Evolutionary conservation across 2,329 filamentous ascomycete species (phyloP).

Genomic region (Fusarium armeniacum): DNA sequence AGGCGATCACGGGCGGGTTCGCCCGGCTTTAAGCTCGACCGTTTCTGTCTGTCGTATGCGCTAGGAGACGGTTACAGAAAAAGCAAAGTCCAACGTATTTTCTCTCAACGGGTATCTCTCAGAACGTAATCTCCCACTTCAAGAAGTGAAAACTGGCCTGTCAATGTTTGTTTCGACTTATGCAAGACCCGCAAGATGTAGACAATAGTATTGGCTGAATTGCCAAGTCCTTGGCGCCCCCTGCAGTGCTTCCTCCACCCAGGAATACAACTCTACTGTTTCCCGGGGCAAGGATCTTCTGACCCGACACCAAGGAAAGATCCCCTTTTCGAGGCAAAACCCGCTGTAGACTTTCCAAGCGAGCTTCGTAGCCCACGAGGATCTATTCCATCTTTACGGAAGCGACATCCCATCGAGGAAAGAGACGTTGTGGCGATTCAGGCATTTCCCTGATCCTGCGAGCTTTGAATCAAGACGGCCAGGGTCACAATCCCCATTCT

Average conservation of each 20-base stretch:
- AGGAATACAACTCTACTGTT: constrained; percentile 12
- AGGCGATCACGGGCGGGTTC: constrained; percentile 26
- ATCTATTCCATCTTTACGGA: constrained; percentile 10
- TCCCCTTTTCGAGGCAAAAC: constrained; percentile 12
- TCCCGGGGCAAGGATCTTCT: not conserved
- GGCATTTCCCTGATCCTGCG: not conserved
- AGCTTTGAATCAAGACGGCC: not conserved
- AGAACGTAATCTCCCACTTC: not conserved
- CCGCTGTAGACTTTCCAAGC: not conserved
- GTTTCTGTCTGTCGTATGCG: not conserved
- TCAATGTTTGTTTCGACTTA: not conserved
- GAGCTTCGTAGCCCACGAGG: constrained; percentile 3
- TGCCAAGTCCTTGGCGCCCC: not conserved
- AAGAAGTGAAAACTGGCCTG: not conserved
- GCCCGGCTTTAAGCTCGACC: not conserved
- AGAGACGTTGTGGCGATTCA: constrained; percentile 22
- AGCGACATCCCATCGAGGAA: constrained; percentile 6
- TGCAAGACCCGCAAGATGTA: not conserved
- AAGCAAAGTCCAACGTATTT: not conserved
- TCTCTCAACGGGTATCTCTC: not conserved
- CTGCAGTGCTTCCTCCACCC: constrained; percentile 1
- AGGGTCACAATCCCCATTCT: not conserved
- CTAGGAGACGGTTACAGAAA: not conserved
- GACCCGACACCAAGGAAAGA: constrained; percentile 21
- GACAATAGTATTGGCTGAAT: not conserved